Base-by-base conservation (phyloP, 2,329 filamentous ascomycete genomes). In the Alternaria sp. region DNA sequence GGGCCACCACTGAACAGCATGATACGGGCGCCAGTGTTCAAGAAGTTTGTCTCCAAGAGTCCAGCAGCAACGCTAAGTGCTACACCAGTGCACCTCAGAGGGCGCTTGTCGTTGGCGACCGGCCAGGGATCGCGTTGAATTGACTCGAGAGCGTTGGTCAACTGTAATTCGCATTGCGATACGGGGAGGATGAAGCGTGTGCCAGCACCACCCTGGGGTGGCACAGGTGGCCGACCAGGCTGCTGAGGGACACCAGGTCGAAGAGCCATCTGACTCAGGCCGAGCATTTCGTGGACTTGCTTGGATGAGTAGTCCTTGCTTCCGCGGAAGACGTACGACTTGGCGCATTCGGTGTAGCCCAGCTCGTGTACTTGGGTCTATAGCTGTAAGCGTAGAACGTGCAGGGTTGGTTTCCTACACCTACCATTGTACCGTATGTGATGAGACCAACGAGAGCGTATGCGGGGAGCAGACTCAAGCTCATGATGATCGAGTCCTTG, bases 271-370 rank as follows among this genome's bases (percentile, higher is more conserved):
- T 90, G 86, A 46, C 89, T 84, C 54, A 97, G 84, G 28, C 93
- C 95, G 50, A 99, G 88, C 95, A 99, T 99, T 75, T 99, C 95
- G 79, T 98, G 94, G n/a, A 99, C 93, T 77, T 98, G 93, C 81
- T 98, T 98, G 53, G 93, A 91, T n/a, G 89, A 86, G 78, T 99
- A 99, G 73, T 99, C 95, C 83, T 98, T 99, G 83, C 89, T 97
- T 37, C 95, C 95, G 56, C 94, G 88, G 85, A 99, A 99, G 40
- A 99, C 95, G 73, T 97, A 99, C 5, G 94, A 97, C 80, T 98
- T 99, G 66, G 95, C 92, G 79, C 95, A 99, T 80, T 98, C 95
- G 54, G 91, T 93, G 76, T 99, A 99, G 54, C 95, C 95, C 68
- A 99, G 92, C 80, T 99, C 95, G 77, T 99, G 95, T 17, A 99